Evolutionary conservation across 1,139 yeast species (phyloP).

Genomic region (Pichia sp.): DNA sequence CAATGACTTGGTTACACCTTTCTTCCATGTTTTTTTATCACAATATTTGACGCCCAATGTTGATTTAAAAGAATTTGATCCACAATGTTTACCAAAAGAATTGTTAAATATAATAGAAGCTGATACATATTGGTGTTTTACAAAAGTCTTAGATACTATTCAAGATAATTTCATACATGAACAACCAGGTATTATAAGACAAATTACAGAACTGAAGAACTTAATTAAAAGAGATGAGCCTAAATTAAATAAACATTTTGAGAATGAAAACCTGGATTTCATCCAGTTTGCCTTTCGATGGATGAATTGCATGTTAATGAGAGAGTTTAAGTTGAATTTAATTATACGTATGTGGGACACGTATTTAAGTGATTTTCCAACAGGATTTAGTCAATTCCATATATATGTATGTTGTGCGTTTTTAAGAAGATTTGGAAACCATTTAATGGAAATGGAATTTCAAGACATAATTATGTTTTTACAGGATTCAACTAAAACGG

Average conservation of each 20-base stretch:
- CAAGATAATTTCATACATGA: slow-evolving; percentile 97
- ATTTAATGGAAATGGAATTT: slow-evolving; percentile 80
- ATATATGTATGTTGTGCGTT: slow-evolving; percentile 99
- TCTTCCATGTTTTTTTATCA: slow-evolving; percentile 77
- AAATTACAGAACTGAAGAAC: slow-evolving; percentile 73
- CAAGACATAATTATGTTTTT: slow-evolving; percentile 88
- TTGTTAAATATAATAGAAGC: slow-evolving; percentile 69
- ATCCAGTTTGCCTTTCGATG: slow-evolving; percentile 94
- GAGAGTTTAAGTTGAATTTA: slow-evolving; percentile 73
- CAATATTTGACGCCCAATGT: slow-evolving; percentile 48
- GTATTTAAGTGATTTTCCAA: slow-evolving; percentile 78
- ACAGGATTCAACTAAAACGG: slow-evolving; percentile 78
- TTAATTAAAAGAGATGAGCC: slow-evolving; percentile 75
- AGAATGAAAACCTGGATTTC: slow-evolving; percentile 77
- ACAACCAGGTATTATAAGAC: slow-evolving; percentile 94
- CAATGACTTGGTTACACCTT: slow-evolving; percentile 90
- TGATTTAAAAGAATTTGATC: slow-evolving; percentile 53
- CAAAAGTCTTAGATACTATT: slow-evolving; percentile 83
- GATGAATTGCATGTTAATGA: slow-evolving; percentile 97
- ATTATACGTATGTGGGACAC: slow-evolving; percentile 98
- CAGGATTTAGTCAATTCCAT: slow-evolving; percentile 89
- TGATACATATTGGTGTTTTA: slow-evolving; percentile 94
- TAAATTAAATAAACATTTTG: slow-evolving; percentile 66
- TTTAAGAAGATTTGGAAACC: slow-evolving; percentile 75
- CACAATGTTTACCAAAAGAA: slow-evolving; percentile 50